Evolutionary conservation across 2,329 filamentous ascomycete genomes (phyloP).

Genomic region (Stagonosporopsis vannaccii): DNA sequence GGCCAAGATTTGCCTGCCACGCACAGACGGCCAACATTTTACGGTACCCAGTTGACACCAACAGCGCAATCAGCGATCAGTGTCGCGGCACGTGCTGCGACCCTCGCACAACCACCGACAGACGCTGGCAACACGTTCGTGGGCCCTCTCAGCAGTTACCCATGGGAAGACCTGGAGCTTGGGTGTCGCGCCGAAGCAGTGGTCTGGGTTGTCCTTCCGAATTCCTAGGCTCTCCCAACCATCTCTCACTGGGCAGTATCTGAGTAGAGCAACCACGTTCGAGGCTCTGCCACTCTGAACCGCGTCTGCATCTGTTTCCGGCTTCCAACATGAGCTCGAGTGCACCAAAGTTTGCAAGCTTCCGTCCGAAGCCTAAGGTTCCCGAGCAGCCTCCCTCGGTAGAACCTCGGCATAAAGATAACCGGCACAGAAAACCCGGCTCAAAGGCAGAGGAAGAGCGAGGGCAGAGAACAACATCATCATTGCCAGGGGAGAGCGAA

Average conservation of each 20-base stretch:
- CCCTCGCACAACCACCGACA: not conserved
- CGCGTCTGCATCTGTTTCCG: not conserved
- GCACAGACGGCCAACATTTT: slow-evolving; percentile 8
- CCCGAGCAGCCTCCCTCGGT: slow-evolving; percentile 14
- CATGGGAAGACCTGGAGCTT: not conserved
- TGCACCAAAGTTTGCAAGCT: slow-evolving; percentile 78
- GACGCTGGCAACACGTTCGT: not conserved
- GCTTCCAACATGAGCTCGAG: slow-evolving; percentile 31
- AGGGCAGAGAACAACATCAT: slow-evolving; percentile 48
- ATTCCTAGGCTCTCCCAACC: too few relatives aligned
- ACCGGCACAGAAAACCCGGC: slow-evolving; percentile 22
- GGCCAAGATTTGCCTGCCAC: slow-evolving; percentile 3
- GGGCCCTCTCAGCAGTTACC: not conserved
- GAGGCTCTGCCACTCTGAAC: not conserved
- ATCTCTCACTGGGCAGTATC: not conserved
- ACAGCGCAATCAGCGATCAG: not conserved
- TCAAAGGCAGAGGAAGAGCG: slow-evolving; percentile 10
- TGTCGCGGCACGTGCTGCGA: not conserved
- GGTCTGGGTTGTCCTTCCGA: not conserved
- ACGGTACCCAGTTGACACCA: slow-evolving; percentile 6
- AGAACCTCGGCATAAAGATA: slow-evolving; percentile 15
- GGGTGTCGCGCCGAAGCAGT: not conserved
- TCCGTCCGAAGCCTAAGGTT: slow-evolving; percentile 62
- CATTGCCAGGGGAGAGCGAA: slow-evolving; percentile 9
- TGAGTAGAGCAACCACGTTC: not conserved